Conservation (phyloP, 345 rosid species). For the Camelina hispida region DNA sequence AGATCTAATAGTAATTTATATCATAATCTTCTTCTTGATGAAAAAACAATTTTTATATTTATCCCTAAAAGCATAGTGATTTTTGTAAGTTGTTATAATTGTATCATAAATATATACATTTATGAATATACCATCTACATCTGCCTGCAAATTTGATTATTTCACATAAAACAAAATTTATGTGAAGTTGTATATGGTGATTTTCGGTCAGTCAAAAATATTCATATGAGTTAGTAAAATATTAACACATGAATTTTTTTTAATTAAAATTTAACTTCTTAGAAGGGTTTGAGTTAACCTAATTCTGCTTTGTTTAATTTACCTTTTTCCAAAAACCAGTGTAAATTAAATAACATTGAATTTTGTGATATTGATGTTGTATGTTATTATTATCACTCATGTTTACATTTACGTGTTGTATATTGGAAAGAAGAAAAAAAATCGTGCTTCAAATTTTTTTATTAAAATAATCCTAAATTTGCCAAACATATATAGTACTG, state of each 20-base stretch:
- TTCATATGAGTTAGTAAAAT: neutral
- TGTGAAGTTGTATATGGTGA: neutral
- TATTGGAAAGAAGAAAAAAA: too few species aligned
- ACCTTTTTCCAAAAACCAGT: neutral
- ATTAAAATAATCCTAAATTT: neutral
- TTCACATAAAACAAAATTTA: too few species aligned
- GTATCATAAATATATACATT: neutral
- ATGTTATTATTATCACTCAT: neutral
- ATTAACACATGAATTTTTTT: neutral
- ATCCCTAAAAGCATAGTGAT: neutral
- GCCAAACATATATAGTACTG: neutral
- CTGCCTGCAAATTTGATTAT: neutral
- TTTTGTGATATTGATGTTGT: neutral
- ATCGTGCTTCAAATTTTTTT: neutral
- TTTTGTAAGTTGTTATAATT: neutral
- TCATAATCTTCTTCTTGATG: neutral
- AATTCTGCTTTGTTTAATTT: too few species aligned
- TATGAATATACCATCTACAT: neutral
- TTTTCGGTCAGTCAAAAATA: neutral
- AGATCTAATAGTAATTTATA: neutral
- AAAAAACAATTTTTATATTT: neutral
- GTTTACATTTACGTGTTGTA: neutral
- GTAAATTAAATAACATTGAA: neutral
- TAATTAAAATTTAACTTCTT: neutral
- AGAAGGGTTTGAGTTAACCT: neutral